A percentile compares a stretch with the other conserved stretches of the same genome.
Conservation (phyloP, 2,329 filamentous ascomycete genomes). For the Alternaria triticina region DNA sequence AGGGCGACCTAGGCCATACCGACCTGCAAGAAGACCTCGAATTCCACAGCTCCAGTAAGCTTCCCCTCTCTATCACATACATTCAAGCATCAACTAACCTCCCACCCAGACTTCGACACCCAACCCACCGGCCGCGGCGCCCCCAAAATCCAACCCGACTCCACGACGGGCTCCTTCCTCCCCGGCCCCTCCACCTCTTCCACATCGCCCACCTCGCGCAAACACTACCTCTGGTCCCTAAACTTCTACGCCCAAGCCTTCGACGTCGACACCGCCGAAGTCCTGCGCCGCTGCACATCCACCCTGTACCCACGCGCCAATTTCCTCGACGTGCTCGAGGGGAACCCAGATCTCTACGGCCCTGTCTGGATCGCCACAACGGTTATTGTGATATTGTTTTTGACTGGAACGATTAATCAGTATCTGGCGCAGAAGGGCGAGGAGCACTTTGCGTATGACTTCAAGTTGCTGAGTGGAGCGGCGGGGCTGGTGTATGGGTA, state of each 20-base stretch:
- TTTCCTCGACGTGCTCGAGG: slow-evolving; percentile 96
- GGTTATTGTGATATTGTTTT: slow-evolving; percentile 91
- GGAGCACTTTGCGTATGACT: slow-evolving; percentile 87
- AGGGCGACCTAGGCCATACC: slow-evolving; percentile 97
- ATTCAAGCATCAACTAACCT: background rate
- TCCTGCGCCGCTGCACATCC: slow-evolving; percentile 83
- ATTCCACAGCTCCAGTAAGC: slow-evolving; percentile 86
- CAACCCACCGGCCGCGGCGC: slow-evolving; percentile 55
- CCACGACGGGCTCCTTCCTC: slow-evolving; percentile 46
- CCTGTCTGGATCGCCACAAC: slow-evolving; percentile 99
- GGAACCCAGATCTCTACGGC: slow-evolving; percentile 95
- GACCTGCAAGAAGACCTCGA: slow-evolving; percentile 98
- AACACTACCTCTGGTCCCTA: slow-evolving; percentile 90
- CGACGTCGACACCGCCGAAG: slow-evolving; percentile 92
- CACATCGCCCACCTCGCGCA: slow-evolving; percentile 50
- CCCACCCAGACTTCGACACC: slow-evolving; percentile 69
- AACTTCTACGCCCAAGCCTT: slow-evolving; percentile 98
- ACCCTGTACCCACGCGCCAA: slow-evolving; percentile 90
- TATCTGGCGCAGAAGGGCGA: slow-evolving; percentile 75
- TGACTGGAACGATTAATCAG: slow-evolving; percentile 93
- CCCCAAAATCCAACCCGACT: slow-evolving; percentile 54
- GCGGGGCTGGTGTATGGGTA: slow-evolving; percentile 96
- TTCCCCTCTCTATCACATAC: background rate
- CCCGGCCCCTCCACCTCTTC: slow-evolving; percentile 32
- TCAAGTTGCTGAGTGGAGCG: slow-evolving; percentile 83